phyloP scores from a whole-genome alignment of 257 asterid genomes.

The Gynochthodes officinalis region DNA sequence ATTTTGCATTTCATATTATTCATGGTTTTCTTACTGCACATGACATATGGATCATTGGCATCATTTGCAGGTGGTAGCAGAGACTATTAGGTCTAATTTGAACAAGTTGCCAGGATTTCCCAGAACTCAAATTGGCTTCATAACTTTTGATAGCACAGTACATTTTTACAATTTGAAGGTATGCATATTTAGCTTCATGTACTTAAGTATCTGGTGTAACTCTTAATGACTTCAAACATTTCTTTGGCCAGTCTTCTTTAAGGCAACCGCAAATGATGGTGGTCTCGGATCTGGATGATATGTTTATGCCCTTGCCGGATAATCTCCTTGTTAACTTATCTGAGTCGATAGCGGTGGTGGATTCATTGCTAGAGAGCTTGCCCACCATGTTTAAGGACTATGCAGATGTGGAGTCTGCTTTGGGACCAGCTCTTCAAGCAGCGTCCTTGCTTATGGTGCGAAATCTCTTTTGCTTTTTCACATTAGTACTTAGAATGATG shows the following conservation, averaged over 20 bases:
- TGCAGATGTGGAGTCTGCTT: constrained; percentile 88
- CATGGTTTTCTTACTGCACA: neutral
- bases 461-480: constrained; percentile 6
- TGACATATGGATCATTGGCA: neutral
- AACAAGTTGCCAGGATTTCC: constrained; percentile 83
- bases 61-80: constrained; percentile 68
- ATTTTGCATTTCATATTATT: neutral
- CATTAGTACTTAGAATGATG: neutral
- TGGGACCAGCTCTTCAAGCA: constrained; percentile 95
- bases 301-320: too few species aligned
- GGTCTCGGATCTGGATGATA: too few species aligned
- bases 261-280: too few species aligned
- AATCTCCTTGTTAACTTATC: constrained; percentile 94
- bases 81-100: constrained; percentile 78
- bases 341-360: constrained; percentile 85
- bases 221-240: constrained; percentile 37
- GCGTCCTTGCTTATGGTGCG: constrained; percentile 92
- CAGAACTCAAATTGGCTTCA: constrained; percentile 93
- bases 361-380: constrained; percentile 88
- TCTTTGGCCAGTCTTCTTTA: constrained; percentile 21
- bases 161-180: constrained; percentile 97
- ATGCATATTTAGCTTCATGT: constrained; percentile 11
- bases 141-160: constrained; percentile 86
- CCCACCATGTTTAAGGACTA: constrained; percentile 87
- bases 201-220: neutral